Conservation (phyloP, 306 rosid genomes). For the Pyrus betulifolia region DNA sequence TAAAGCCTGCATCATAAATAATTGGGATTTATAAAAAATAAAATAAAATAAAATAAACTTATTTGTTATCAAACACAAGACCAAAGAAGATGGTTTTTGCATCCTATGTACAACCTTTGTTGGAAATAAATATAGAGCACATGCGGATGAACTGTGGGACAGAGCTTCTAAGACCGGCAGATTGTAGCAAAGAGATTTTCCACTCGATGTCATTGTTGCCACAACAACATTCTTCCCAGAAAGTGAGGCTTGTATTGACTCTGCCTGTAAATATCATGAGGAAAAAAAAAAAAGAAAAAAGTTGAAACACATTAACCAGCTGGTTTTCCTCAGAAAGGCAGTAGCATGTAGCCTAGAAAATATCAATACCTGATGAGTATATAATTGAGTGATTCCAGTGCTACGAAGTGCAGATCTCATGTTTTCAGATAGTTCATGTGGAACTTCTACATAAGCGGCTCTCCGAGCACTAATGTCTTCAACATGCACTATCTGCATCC, state of each 20-base stretch:
- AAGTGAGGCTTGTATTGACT: slow-evolving; percentile 70
- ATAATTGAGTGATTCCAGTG: slow-evolving; percentile 66
- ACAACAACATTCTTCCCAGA: slow-evolving; percentile 68
- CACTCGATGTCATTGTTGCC: slow-evolving; percentile 94
- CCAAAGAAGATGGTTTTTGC: background rate
- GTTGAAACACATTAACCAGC: slow-evolving; percentile 15
- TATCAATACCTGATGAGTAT: slow-evolving; percentile 76
- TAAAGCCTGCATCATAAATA: slow-evolving; percentile 54
- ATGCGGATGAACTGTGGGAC: slow-evolving; percentile 44
- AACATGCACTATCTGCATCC: slow-evolving; percentile 71
- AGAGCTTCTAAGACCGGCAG: slow-evolving; percentile 69
- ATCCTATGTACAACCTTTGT: slow-evolving; percentile 55
- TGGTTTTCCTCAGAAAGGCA: slow-evolving; percentile 3
- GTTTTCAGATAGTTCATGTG: slow-evolving; percentile 49
- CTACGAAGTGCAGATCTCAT: slow-evolving; percentile 47
- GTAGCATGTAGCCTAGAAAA: slow-evolving; percentile 14
- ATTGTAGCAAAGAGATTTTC: slow-evolving; percentile 93
- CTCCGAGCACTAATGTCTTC: slow-evolving; percentile 63
- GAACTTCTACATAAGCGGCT: slow-evolving; percentile 52
- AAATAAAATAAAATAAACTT: background rate
- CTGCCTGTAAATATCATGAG: slow-evolving; percentile 40
- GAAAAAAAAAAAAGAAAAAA: slow-evolving; percentile 2
- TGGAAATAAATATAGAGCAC: slow-evolving; percentile 86
- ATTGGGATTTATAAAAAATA: slow-evolving; percentile 1
- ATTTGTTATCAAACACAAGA: background rate